phyloP scores from a whole-genome alignment of 306 rosid genomes.

The Cercis canadensis region DNA sequence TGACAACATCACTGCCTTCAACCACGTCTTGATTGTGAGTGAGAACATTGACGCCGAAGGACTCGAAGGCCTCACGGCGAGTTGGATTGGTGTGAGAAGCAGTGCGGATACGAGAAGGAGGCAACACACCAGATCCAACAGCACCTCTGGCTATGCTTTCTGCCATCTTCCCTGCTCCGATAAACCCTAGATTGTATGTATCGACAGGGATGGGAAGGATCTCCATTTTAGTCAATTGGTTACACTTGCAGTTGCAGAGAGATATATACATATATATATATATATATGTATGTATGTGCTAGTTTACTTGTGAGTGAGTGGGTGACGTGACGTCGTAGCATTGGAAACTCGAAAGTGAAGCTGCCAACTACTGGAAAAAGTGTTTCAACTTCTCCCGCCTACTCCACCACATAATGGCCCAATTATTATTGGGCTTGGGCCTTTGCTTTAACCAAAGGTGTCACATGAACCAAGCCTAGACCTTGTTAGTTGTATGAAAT shows the following conservation, averaged over 20 bases:
- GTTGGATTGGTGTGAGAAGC: constrained; percentile 53
- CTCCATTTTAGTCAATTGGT: constrained; percentile 45
- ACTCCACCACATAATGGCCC: too few relatives aligned
- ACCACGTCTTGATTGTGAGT: constrained; percentile 75
- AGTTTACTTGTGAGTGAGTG: too few relatives aligned
- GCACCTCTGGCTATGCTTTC: constrained; percentile 87
- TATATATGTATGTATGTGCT: too few relatives aligned
- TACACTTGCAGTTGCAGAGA: neutral
- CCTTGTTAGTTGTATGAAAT: too few relatives aligned
- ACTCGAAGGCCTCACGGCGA: constrained; percentile 59
- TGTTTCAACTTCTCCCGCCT: too few relatives aligned
- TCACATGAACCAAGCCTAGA: too few relatives aligned
- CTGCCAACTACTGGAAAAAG: too few relatives aligned
- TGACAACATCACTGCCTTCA: constrained; percentile 40
- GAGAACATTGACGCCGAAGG: constrained; percentile 57
- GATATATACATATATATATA: too few relatives aligned
- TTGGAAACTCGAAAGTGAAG: too few relatives aligned
- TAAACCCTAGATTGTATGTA: constrained; percentile 73
- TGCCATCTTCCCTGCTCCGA: constrained; percentile 99
- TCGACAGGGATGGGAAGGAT: constrained; percentile 63
- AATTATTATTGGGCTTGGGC: too few relatives aligned
- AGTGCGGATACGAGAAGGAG: constrained; percentile 78
- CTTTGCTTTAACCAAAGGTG: too few relatives aligned
- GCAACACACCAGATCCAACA: constrained; percentile 68
- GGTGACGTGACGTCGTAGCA: too few relatives aligned